Evolutionary conservation across 495 filamentous ascomycete genomes (phyloP).

Genomic region (Letharia lupina): DNA sequence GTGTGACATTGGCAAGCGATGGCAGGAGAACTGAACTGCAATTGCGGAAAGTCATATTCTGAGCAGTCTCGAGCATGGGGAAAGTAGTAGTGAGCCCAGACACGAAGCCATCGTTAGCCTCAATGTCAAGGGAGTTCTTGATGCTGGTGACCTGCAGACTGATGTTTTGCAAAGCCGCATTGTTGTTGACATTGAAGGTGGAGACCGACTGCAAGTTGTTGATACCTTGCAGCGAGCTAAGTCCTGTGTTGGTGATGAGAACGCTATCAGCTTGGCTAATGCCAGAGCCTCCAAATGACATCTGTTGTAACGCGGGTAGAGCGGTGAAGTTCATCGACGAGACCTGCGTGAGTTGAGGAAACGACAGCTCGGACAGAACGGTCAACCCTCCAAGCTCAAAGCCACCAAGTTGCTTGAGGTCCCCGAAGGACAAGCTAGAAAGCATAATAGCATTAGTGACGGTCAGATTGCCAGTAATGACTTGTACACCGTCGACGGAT

Average conservation of each 20-base stretch:
- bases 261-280: constrained; percentile 57
- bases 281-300: constrained; percentile 54
- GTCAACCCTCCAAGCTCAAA: constrained; percentile 62
- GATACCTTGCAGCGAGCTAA: constrained; percentile 68
- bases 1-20: constrained; percentile 65
- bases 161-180: constrained; percentile 58
- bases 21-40: constrained; percentile 65
- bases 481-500: constrained; percentile 37
- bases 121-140: constrained; percentile 49
- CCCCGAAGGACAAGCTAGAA: constrained; percentile 44
- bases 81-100: constrained; percentile 49
- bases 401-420: constrained; percentile 47
- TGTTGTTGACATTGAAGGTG: constrained; percentile 72
- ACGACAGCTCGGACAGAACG: constrained; percentile 52
- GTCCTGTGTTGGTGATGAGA: constrained; percentile 72
- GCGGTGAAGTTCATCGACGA: constrained; percentile 59
- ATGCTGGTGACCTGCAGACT: constrained; percentile 55
- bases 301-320: constrained; percentile 58
- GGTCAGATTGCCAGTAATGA: constrained; percentile 62
- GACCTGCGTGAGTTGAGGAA: constrained; percentile 55
- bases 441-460: constrained; percentile 51
- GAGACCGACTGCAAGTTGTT: constrained; percentile 57
- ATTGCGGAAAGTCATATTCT: constrained; percentile 84
- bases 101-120: constrained; percentile 50
- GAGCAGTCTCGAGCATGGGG: constrained; percentile 67